These are phyloP conservation scores for Terana coerulea DNA, from an alignment of 768 basidiomycete genomes.

Conservation along the genomic window DNA sequence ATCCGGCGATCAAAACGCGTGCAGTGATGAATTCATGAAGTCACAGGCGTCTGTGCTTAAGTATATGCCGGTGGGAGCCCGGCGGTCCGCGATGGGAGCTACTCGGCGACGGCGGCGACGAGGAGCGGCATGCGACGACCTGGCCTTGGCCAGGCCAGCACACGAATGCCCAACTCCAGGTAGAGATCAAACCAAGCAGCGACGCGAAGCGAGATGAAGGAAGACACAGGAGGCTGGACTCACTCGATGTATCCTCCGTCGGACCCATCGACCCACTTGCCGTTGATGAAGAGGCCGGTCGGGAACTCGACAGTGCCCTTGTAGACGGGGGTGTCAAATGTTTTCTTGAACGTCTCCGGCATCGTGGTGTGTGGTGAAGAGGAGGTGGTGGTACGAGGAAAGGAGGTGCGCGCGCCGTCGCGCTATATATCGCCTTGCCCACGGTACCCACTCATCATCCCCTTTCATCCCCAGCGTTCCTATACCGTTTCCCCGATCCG, in stretches of 20 bases:
- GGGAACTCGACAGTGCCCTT: slow-evolving; percentile 54
- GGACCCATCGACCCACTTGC: slow-evolving; percentile 58
- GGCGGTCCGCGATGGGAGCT: neutral
- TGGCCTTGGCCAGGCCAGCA: neutral
- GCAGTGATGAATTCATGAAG: neutral
- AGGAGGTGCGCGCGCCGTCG: no score
- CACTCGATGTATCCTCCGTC: slow-evolving; percentile 66
- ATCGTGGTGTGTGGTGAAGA: slow-evolving; percentile 24
- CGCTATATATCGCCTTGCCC: neutral
- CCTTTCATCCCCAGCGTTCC: neutral
- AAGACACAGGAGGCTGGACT: slow-evolving; percentile 29
- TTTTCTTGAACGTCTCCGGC: slow-evolving; percentile 42
- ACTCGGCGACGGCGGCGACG: neutral
- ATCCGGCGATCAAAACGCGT: neutral
- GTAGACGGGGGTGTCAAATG: slow-evolving; percentile 51
- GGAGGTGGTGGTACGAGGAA: neutral
- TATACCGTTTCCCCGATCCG: neutral
- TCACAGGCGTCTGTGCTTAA: neutral
- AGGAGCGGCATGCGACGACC: neutral
- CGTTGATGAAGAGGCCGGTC: slow-evolving; percentile 72
- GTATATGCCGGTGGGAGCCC: neutral
- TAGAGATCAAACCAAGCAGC: neutral
- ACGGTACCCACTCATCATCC: neutral
- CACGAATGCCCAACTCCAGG: no score
- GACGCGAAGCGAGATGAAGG: neutral